These are phyloP conservation scores for Amphibolis antarctica DNA, from an alignment of 106 monocot genomes.

Conservation along the genomic window DNA sequence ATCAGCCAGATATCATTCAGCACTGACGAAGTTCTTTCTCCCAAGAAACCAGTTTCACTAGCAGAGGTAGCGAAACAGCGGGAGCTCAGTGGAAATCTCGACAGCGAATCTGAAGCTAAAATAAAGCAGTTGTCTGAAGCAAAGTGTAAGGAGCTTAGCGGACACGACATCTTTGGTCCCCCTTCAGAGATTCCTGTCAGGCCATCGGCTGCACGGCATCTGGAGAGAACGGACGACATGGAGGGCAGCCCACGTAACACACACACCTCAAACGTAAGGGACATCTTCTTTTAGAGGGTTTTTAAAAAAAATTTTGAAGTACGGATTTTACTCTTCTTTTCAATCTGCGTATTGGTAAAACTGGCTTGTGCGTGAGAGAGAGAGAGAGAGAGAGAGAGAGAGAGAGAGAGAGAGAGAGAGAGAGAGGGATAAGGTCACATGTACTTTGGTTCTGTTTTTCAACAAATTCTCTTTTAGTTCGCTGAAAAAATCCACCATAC, in stretches of 20 bases:
- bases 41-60: conserved; percentile 38
- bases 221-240: conserved; percentile 16
- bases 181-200: conserved; percentile 13
- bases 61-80: conserved; percentile 41
- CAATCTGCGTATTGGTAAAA: too few relatives aligned
- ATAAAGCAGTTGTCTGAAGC: conserved; percentile 40
- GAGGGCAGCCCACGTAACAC: conserved; percentile 2
- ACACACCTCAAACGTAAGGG: conserved; percentile 23
- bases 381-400: too few relatives aligned
- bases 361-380: too few relatives aligned
- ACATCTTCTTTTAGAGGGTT: not conserved
- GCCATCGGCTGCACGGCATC: conserved; percentile 10
- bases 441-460: too few relatives aligned
- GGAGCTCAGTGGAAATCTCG: conserved; percentile 49
- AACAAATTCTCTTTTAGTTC: too few relatives aligned
- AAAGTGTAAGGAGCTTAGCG: conserved; percentile 51
- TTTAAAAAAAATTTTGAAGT: too few relatives aligned
- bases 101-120: conserved; percentile 25
- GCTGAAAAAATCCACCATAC: too few relatives aligned
- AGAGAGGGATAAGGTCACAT: too few relatives aligned
- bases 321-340: too few relatives aligned
- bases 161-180: conserved; percentile 52
- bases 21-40: conserved; percentile 40
- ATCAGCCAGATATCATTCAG: conserved; percentile 59
- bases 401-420: too few relatives aligned